Evolutionary conservation across 495 filamentous ascomycete genomes (phyloP), one percentile per base, ranked within the genome.

Genomic region (Xylaria nigripes): DNA sequence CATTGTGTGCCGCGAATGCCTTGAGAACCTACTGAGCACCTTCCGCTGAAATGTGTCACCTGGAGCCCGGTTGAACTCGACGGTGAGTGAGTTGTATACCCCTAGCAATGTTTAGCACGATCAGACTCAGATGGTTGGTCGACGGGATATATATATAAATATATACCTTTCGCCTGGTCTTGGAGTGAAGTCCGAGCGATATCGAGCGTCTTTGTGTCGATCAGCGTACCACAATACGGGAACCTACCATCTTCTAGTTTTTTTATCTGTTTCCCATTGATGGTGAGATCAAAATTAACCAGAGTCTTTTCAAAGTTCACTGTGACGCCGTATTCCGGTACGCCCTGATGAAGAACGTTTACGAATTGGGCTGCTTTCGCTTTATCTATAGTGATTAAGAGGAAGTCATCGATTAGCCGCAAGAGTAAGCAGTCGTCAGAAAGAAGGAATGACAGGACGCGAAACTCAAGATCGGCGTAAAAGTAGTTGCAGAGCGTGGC

Each of bases 401-500:
- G 69, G 59, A 97, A 97, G 60, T 98, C 93, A 48, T 98, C 93
- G 38, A 94, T 86, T 1, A 96, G 77, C 36, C 93, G 75, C 36
- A 97, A 64, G 24, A 98, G 73, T 6, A 96, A 63, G 27, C 80
- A 82, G 7, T 87, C 72, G 2, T 74, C 68, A 2, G 61, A 61
- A 2, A 74, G 50, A 8, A 92, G 64, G 62, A 96, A 97, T 1
- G 68, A 63, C 3, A 98, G 70, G 2, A 82, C 68, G 21, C 83
- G 70, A 3, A 72, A 60, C 68, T 98, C 94, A 2, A 98, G 75
- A 56, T 90, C 81, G 3, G 86, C 92, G 63, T 96, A 97, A 65
- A 96, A 95, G 64, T 92, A 88, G 65, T 90, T 97, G 76, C 94
- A 96, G 0, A 98, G 76, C 27, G 89, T 73, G 45, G 81, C 86